Evolutionary conservation across 1,284 basidiomycete genomes (phyloP), one percentile per base, ranked within the genome.

Genomic region (Fomitopsis betulina): DNA sequence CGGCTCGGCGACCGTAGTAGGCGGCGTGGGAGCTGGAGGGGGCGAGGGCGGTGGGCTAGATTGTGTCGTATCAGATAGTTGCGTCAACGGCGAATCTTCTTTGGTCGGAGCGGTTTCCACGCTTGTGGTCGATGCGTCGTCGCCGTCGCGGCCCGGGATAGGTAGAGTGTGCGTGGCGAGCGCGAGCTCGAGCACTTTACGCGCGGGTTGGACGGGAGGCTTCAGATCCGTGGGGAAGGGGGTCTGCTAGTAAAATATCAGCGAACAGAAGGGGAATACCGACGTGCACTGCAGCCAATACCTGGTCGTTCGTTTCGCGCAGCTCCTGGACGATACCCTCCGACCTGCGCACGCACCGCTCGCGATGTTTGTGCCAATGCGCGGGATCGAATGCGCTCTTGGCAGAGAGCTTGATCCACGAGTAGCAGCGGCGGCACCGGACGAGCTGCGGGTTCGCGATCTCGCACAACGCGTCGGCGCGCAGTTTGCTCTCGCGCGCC

Each of bases 301-400:
- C 63, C 42, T 63, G 60, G 21, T 60, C 61, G 35, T 55, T 63
- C 23, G 63, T 63, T 25, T 62, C 60, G 27, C 62, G 60, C 39
- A 67, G 62, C 38, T 66, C 64, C 37, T 60, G 30, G 19, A 66
- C 67, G 12, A 63, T 50, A 7, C 43, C 58, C 33, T 66, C 62
- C 2, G 69, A 49, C 56, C 68, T 63, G 60, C 72, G 74, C 52
- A 82, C 65, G 67, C 86, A 88, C 25, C 85, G 77, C 40, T 76
- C 75, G 17, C 80, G 77, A 65, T 89, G 86, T 63, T 79, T 84
- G 45, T 72, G 67, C 87, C 87, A 90, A 67, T 90, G 87, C 64
- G 80, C 81, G 19, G 77, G 76, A 65, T 90, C 87, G 64, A 79
- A 90, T 21, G 74, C 73, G 69, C 83, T 85, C 70, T 88, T 88